Base-by-base conservation (phyloP, 1,284 basidiomycete species). In the Lentinula novae-zelandiae region DNA sequence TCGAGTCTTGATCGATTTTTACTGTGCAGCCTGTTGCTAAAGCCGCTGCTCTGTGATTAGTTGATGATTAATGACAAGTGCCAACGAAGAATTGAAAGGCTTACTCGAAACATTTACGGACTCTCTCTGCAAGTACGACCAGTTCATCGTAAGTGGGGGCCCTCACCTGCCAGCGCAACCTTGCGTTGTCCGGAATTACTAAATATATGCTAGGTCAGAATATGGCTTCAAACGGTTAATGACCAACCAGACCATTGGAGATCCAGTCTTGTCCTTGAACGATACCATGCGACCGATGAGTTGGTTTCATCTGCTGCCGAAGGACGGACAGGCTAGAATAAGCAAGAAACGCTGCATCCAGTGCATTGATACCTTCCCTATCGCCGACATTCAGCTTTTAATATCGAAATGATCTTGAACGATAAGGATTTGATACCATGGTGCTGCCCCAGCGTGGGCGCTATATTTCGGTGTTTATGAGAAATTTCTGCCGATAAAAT, bases 101-200 rank as follows among this genome's bases (percentile, higher is more conserved):
- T 65, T 67, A 88, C 86, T 82, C 70, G 66, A 89, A 83, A 71
- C 86, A 89, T 13, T 78, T 80, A 44, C 75, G 73, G 17, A 87
- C 79, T 57, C 84, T 79, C 59, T 78, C 73, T 1, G 73, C 73
- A 13, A 89, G 74, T 1, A 70, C 75, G 20, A 75, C 69, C 5
- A 91, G 72, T 57, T 87, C 86, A 7, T 74, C 75, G 58, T 77
- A 75, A 17, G 82, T 86, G 4, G 86, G 86, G 7, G 89, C 84
- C 31, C 92, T 82, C 12, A 86, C 81, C 54, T 84, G 74, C 81
- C 85, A 89, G 1, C 70, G 74, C 82, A 93, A 83, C 62, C 79
- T 81, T 9, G 89, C 79, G 67, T 90, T 85, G 69, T 91, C 90
- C 2, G 92, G 92, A 61, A 94, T 93, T 58, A 93, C 90, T 90